These are phyloP conservation scores for Fusarium decemcellulare DNA, from an alignment of 2,329 filamentous ascomycete species.

Conservation along the genomic window DNA sequence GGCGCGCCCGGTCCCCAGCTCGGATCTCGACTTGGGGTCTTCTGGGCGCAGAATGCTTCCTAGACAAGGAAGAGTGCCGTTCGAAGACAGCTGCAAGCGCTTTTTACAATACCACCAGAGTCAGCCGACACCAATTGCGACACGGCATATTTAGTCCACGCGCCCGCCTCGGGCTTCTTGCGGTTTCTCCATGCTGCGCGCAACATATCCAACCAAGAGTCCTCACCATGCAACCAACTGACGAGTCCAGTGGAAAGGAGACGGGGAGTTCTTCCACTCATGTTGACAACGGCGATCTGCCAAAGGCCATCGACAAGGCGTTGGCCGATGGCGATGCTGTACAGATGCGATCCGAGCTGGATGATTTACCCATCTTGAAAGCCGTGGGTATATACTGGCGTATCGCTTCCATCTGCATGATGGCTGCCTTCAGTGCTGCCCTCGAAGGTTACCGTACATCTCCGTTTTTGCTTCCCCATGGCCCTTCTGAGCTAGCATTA, in stretches of 20 bases:
- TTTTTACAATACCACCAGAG: neutral
- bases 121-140: neutral
- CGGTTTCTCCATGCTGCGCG: neutral
- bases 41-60: neutral
- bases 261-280: neutral
- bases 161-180: neutral
- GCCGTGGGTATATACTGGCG: slow-evolving; percentile 16
- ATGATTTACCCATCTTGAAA: slow-evolving; percentile 16
- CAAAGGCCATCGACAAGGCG: slow-evolving; percentile 82
- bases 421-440: slow-evolving; percentile 6
- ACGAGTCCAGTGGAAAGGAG: slow-evolving; percentile 54
- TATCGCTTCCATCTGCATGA: slow-evolving; percentile 4
- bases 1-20: neutral
- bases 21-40: neutral
- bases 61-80: neutral
- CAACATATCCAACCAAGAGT: neutral
- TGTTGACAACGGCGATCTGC: slow-evolving; percentile 63
- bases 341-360: slow-evolving; percentile 19
- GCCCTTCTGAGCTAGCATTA: neutral
- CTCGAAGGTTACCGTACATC: slow-evolving; percentile 9
- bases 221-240: slow-evolving; percentile 1
- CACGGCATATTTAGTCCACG: neutral
- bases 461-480: neutral
- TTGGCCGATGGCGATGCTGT: slow-evolving; percentile 6
- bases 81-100: neutral